Percentiles rank a stretch among this genome's conserved stretches.
phyloP scores from a whole-genome alignment of 257 asterid genomes.

The Gentiana dahurica region DNA sequence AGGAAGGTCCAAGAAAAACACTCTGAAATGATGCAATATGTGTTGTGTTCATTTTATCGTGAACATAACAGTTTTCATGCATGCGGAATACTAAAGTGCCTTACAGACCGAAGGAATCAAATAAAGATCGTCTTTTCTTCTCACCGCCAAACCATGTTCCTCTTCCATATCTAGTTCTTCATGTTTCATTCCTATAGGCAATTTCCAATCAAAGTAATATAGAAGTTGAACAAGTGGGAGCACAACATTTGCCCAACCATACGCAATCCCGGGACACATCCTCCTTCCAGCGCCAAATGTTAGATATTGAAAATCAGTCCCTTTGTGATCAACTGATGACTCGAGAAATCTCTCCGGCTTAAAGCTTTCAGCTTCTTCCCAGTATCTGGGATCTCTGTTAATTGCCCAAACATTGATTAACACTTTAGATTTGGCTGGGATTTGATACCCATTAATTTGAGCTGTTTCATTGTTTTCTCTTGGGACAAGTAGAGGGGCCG shows the following conservation, averaged over 20 bases:
- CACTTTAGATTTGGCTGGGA: conserved; percentile 6
- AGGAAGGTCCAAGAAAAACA: too few relatives aligned
- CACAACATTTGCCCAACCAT: not conserved
- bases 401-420: conserved; percentile 5
- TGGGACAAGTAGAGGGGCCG: conserved; percentile 1
- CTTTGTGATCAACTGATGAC: not conserved
- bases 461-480: not conserved
- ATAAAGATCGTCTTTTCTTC: not conserved
- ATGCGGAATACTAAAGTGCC: too few relatives aligned
- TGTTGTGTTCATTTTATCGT: too few relatives aligned
- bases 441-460: conserved; percentile 1
- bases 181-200: not conserved
- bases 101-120: not conserved
- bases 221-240: not conserved
- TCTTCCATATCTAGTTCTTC: not conserved
- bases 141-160: not conserved
- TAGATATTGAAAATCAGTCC: conserved; percentile 5
- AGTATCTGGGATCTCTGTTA: not conserved
- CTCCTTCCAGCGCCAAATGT: conserved; percentile 8
- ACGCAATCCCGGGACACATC: conserved; percentile 4
- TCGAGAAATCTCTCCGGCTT: conserved; percentile 7
- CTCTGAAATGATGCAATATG: too few relatives aligned
- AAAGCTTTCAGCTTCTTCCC: not conserved
- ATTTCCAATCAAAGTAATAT: conserved; percentile 1
- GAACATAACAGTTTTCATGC: too few relatives aligned